These are phyloP conservation scores for Boletus bicolor DNA, from an alignment of 768 basidiomycete species.

Conservation along the genomic window DNA sequence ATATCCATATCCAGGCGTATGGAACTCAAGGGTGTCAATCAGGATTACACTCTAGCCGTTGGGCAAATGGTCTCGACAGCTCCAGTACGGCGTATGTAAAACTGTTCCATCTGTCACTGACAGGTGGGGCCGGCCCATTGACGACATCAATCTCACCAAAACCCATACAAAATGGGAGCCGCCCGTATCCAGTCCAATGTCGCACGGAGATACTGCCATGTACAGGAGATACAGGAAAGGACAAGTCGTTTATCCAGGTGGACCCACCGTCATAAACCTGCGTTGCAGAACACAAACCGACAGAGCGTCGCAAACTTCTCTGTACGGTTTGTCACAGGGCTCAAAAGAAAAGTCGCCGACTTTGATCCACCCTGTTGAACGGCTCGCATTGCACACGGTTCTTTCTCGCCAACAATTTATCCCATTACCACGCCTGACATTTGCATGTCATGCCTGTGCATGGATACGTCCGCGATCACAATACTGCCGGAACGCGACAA, in stretches of 20 bases:
- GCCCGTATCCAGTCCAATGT: neutral
- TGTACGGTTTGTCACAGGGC: conserved; percentile 20
- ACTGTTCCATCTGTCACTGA: too few species aligned
- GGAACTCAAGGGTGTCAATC: too few species aligned
- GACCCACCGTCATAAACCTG: neutral
- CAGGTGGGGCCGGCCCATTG: too few species aligned
- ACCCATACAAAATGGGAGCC: conserved; percentile 19
- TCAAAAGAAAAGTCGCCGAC: conserved; percentile 4
- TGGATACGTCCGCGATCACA: too few species aligned
- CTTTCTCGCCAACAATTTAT: neutral
- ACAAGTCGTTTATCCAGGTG: conserved; percentile 14
- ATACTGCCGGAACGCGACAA: neutral
- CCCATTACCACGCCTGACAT: neutral
- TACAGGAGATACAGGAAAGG: conserved; percentile 17
- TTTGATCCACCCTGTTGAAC: too few species aligned
- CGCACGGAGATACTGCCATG: conserved; percentile 1
- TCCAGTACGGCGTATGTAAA: too few species aligned
- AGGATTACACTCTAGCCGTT: too few species aligned
- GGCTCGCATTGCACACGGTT: too few species aligned
- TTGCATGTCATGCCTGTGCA: too few species aligned
- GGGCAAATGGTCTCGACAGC: too few species aligned
- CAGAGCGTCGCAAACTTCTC: conserved; percentile 12
- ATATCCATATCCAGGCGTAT: too few species aligned
- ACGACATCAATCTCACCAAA: conserved; percentile 15
- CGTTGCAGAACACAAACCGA: neutral